These are phyloP conservation scores for Spathaspora arborariae DNA, from an alignment of 805 yeast species.

Conservation along the genomic window DNA sequence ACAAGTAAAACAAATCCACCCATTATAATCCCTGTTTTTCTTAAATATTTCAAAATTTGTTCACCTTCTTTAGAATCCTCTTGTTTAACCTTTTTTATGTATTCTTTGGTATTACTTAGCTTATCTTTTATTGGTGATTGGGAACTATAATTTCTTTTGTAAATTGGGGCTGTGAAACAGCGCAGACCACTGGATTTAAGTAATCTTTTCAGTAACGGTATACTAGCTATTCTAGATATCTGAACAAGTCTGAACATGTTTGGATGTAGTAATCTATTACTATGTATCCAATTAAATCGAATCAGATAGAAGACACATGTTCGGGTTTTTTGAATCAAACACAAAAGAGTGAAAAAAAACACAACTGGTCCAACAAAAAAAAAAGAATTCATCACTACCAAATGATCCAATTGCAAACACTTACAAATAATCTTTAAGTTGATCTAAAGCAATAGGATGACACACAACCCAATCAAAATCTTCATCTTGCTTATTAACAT, in stretches of 20 bases:
- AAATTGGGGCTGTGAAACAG: not conserved
- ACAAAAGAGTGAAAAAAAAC: not conserved
- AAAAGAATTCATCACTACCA: not conserved
- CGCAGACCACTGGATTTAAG: not conserved
- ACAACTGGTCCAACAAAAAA: not conserved
- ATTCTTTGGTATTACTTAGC: conserved; percentile 14
- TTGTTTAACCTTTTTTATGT: conserved; percentile 29
- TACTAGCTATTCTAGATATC: not conserved
- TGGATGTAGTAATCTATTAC: too few relatives aligned
- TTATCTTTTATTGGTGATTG: not conserved
- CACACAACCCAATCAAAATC: conserved; percentile 14
- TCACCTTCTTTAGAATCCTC: conserved; percentile 29
- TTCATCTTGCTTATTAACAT: conserved; percentile 27
- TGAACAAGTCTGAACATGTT: not conserved
- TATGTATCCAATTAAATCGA: too few relatives aligned
- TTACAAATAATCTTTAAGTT: conserved; percentile 10
- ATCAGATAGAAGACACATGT: too few relatives aligned
- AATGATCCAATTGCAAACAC: not conserved
- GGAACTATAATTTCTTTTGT: not conserved
- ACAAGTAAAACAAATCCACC: conserved; percentile 16
- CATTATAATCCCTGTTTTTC: conserved; percentile 24
- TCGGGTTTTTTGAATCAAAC: too few relatives aligned
- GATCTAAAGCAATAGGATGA: conserved; percentile 41
- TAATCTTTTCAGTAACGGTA: not conserved
- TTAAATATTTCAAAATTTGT: conserved; percentile 19